Percentiles rank a stretch among this genome's conserved stretches.
These are phyloP conservation scores for Colletotrichum eremochloae DNA, from an alignment of 2,329 filamentous ascomycete species.

Conservation along the genomic window DNA sequence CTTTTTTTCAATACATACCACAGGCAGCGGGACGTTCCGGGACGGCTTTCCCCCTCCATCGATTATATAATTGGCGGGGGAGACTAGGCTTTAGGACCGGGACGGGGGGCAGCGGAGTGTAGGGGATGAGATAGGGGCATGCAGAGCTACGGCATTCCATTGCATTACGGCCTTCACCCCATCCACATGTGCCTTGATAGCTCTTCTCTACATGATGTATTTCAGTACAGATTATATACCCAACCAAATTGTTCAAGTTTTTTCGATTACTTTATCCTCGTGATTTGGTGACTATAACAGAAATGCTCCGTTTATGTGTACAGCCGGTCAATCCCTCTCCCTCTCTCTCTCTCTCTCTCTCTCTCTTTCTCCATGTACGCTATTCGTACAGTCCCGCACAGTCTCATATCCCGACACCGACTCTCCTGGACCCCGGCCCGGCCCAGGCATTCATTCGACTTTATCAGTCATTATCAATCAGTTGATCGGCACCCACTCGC, in stretches of 20 bases:
- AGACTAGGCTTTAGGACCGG: background rate
- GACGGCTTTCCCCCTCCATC: background rate
- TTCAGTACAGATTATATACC: slow-evolving; percentile 30
- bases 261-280: background rate
- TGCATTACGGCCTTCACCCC: background rate
- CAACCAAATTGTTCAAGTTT: slow-evolving; percentile 7
- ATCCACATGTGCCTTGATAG: background rate
- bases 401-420: slow-evolving; percentile 6
- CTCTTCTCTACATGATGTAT: background rate
- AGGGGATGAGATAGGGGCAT: slow-evolving; percentile 11
- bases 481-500: background rate
- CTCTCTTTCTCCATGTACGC: background rate
- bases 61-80: slow-evolving; percentile 26
- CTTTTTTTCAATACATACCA: background rate
- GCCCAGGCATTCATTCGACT: background rate
- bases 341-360: background rate
- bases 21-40: background rate
- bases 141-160: slow-evolving; percentile 8
- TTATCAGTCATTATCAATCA: slow-evolving; percentile 7
- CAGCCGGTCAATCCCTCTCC: background rate
- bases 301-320: background rate
- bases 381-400: background rate
- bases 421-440: slow-evolving; percentile 26
- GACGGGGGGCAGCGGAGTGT: background rate
- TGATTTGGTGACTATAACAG: background rate